Conservation (phyloP, 1,284 basidiomycete genomes). For the Vanrija sp. region DNA sequence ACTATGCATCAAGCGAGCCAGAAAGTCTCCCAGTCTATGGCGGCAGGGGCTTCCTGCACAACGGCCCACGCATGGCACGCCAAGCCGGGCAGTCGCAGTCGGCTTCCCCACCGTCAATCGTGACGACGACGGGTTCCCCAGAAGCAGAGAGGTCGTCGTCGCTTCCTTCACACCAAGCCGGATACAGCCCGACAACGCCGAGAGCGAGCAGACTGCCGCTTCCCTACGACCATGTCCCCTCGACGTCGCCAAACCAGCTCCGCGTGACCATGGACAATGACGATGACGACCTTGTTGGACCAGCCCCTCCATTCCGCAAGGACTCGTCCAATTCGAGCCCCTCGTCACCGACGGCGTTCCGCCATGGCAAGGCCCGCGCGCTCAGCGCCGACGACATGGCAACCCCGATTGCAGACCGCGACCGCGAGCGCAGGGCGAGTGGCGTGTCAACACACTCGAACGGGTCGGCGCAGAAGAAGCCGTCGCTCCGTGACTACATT, state of each 20-base stretch:
- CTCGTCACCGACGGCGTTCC: background rate
- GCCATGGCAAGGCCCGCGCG: background rate
- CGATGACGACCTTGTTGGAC: too few species aligned
- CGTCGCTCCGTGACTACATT: conserved; percentile 38
- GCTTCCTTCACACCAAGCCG: conserved; percentile 1
- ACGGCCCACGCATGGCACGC: conserved; percentile 28
- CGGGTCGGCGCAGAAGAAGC: conserved; percentile 18
- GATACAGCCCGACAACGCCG: conserved; percentile 26
- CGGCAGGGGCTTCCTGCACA: conserved; percentile 30
- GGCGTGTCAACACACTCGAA: conserved; percentile 26
- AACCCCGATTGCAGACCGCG: conserved; percentile 2
- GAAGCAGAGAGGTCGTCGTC: conserved; percentile 3
- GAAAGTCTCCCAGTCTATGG: conserved; percentile 9
- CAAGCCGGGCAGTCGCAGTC: conserved; percentile 4
- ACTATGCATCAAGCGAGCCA: conserved; percentile 4
- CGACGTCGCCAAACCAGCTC: background rate
- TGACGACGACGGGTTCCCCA: background rate
- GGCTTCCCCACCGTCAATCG: background rate
- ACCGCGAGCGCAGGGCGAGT: conserved; percentile 37
- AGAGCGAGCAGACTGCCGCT: background rate
- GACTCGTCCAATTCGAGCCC: background rate
- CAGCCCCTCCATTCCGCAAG: too few species aligned
- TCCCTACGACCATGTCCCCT: background rate
- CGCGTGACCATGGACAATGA: background rate
- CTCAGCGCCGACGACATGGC: conserved; percentile 5